phyloP scores from a whole-genome alignment of 1,139 yeast species.

The Wickerhamomyces sp. region DNA sequence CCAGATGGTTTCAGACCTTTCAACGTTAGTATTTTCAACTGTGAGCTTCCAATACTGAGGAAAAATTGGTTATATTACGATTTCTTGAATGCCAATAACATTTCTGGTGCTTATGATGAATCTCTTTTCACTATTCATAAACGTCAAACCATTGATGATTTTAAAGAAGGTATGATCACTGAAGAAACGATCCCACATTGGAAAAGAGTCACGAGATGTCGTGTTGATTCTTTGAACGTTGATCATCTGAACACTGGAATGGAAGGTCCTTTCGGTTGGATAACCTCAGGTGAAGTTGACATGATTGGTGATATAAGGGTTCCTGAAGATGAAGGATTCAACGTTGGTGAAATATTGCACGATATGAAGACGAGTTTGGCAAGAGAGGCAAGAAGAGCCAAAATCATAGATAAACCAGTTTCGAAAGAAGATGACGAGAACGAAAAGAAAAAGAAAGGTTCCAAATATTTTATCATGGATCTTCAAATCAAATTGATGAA shows the following conservation, averaged over 20 bases:
- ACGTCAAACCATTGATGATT: slow-evolving; percentile 22
- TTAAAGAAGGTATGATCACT: slow-evolving; percentile 8
- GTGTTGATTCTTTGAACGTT: slow-evolving; percentile 79
- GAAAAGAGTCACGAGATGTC: slow-evolving; percentile 67
- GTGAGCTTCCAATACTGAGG: slow-evolving; percentile 73
- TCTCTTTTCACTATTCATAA: slow-evolving; percentile 89
- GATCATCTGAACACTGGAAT: slow-evolving; percentile 89
- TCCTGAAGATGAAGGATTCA: slow-evolving; percentile 46
- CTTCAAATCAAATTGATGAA: slow-evolving; percentile 73
- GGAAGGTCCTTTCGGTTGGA: slow-evolving; percentile 97
- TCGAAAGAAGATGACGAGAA: slow-evolving; percentile 14
- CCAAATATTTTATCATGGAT: slow-evolving; percentile 69
- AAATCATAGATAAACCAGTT: slow-evolving; percentile 25
- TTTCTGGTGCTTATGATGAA: slow-evolving; percentile 90
- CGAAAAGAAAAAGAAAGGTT: slow-evolving; percentile 24
- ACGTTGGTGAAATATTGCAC: slow-evolving; percentile 18
- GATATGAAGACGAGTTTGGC: slow-evolving; percentile 20
- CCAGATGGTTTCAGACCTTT: slow-evolving; percentile 80
- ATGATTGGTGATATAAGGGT: slow-evolving; percentile 87
- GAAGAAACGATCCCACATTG: slow-evolving; percentile 30
- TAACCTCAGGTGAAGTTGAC: slow-evolving; percentile 84
- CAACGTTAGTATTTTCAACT: slow-evolving; percentile 78
- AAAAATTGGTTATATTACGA: slow-evolving; percentile 94
- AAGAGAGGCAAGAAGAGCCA: slow-evolving; percentile 25
- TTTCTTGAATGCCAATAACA: slow-evolving; percentile 72